phyloP scores from a whole-genome alignment of 176 grass and related monocot genomes.

The Eragrostis nindensis region DNA sequence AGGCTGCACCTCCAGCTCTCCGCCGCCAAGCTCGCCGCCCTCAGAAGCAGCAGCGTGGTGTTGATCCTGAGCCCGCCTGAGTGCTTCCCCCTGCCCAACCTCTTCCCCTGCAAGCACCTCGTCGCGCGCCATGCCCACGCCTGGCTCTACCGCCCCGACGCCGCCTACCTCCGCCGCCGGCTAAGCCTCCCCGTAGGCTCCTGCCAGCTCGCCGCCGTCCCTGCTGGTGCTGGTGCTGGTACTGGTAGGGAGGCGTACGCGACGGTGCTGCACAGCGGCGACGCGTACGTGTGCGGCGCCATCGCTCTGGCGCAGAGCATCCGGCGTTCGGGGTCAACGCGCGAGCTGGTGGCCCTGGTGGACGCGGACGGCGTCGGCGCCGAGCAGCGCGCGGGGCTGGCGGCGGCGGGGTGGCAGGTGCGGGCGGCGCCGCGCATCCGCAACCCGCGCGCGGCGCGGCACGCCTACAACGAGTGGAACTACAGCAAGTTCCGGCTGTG shows the following conservation, averaged over 20 bases:
- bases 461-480: slow-evolving; percentile 85
- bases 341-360: slow-evolving; percentile 73
- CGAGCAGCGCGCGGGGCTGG: slow-evolving; percentile 51
- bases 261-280: slow-evolving; percentile 70
- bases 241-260: slow-evolving; percentile 50
- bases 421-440: slow-evolving; percentile 55
- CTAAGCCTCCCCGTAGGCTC: slow-evolving; percentile 63
- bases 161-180: slow-evolving; percentile 37
- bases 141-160: slow-evolving; percentile 61
- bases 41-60: slow-evolving; percentile 25
- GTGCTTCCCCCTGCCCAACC: slow-evolving; percentile 68
- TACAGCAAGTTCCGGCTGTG: slow-evolving; percentile 91
- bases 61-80: slow-evolving; percentile 47
- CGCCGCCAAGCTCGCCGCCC: slow-evolving; percentile 65
- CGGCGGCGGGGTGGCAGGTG: slow-evolving; percentile 65
- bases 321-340: slow-evolving; percentile 56
- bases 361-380: slow-evolving; percentile 45
- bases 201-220: slow-evolving; percentile 59
- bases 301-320: slow-evolving; percentile 77
- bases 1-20: slow-evolving; percentile 75
- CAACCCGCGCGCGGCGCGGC: slow-evolving; percentile 57
- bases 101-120: slow-evolving; percentile 70
- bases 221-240: neutral
- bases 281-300: slow-evolving; percentile 72
- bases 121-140: slow-evolving; percentile 44